Evolutionary conservation across 305 asterid species (phyloP), one percentile per base, ranked within the genome.

Genomic region (Fraxinus ornus): DNA sequence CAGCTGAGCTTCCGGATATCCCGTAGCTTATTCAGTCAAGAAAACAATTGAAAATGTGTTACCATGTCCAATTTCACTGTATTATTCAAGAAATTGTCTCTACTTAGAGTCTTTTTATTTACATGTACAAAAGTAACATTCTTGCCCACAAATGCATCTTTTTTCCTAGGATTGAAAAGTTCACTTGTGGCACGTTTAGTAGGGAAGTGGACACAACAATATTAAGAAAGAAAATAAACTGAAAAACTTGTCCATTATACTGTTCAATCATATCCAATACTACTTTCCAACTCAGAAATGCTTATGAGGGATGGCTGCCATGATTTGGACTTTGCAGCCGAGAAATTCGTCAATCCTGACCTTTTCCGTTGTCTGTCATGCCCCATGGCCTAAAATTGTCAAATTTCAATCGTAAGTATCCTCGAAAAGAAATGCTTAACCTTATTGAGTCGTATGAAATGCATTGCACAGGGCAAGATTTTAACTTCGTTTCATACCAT

Each of bases 231-330:
- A 64, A 64, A 64, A 21, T 64, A 64, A 7, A 3, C 10, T 9
- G 15, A 64, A 8, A 64, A 64, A 3, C n/a, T 21, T 62, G 33
- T 64, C 12, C 12, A 0, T 62, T 62, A 57, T n/a, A 57, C 13
- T 7, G 32, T 19, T 21, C 10, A 60, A 4, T 21, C 71, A 0
- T 19, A 19, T 64, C 33, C 33, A 64, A 64, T 64, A 24, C n/a
- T 64, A 84, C 84, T 87, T 52, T 83, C 90, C 79, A 90, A 86
- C 90, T 95, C 99, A 0, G 97, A 91, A 75, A 95, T 95, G 88
- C 99, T 94, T 80, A 89, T 91, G 83, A 95, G 84, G 49, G 97
- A 88, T 2, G 99, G 99, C 81, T 94, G 90, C 99, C 99, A 95
- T 64, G 92, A 81, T 86, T 91, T 94, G 9, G 90, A 75, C 85